Base-by-base conservation (phyloP, 257 asterid genomes). In the Buddleja alternifolia region DNA sequence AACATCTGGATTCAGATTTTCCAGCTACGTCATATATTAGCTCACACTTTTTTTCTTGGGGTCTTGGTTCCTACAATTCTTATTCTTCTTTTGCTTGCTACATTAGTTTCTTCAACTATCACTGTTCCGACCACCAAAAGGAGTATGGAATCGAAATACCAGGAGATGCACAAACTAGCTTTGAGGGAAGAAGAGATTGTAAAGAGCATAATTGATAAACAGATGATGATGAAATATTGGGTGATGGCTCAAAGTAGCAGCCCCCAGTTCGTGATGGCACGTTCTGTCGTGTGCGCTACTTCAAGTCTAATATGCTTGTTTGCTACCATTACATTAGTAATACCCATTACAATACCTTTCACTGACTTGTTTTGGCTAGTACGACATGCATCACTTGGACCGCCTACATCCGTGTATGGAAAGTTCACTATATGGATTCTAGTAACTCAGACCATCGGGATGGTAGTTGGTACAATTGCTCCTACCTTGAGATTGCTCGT, bases 241-340 rank as follows among this genome's bases (percentile, higher is more conserved):
- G 57, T 73, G 54, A 73, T 69, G 76, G 82, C 70, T 8, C 63
- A 69, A 52, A 73, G 79, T 7, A 41, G 79, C 10, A n/a, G 45
- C 53, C 83, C 74, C 1, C 83, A 73, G 41, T 78, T 78, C 15
- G 79, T 78, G 52, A 64, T 73, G 1, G 76, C 76, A 16, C 73
- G 79, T 29, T 78, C 76, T 0, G 71, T 52, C 23, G 14, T 14
- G 6, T 55, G 69, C 40, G 11, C 37, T 23, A 8, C 64, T 17
- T 51, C 70, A 1, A 58, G 67, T 3, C 58, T 40, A 0, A 46
- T 76, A 8, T 70, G 73, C 40, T 15, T 71, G 14, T 2, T 45
- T 1, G 2, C 6, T 9, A 29, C 10, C 9, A 4, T 46, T 2
- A 8, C 34, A 29, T 29, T 2, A 29, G 5, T 2, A 1, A 5